Evolutionary conservation across 2,329 filamentous ascomycete genomes (phyloP).

Genomic region (Dryadomyces quercus-mongolicae): DNA sequence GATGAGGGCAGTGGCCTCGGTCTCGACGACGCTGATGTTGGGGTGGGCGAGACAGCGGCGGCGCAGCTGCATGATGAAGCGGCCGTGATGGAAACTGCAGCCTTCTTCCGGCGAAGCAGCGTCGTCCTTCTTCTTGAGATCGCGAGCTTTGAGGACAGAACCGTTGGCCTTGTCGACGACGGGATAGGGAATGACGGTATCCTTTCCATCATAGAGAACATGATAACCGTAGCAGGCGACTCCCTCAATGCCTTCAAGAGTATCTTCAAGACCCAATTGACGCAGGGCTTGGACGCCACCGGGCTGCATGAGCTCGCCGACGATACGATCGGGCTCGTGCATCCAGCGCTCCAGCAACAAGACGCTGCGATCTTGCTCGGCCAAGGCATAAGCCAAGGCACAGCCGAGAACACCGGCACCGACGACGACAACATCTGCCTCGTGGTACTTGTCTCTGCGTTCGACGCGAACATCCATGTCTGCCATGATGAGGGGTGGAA

Average conservation of each 20-base stretch:
- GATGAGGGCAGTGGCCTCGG: constrained; percentile 67
- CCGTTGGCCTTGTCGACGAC: constrained; percentile 31
- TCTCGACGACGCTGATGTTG: constrained; percentile 87
- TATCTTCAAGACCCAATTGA: constrained; percentile 68
- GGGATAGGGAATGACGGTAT: constrained; percentile 71
- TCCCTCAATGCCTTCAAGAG: constrained; percentile 80
- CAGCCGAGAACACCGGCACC: constrained; percentile 87
- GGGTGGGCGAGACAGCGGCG: constrained; percentile 59
- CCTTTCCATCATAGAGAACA: constrained; percentile 66
- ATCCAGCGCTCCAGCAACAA: constrained; percentile 79
- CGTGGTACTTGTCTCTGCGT: constrained; percentile 42
- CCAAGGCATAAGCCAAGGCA: constrained; percentile 71
- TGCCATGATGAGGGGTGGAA: background rate
- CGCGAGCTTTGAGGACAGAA: constrained; percentile 24
- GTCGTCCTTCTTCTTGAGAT: constrained; percentile 6
- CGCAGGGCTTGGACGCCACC: constrained; percentile 74
- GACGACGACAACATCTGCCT: constrained; percentile 78
- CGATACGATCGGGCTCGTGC: constrained; percentile 89
- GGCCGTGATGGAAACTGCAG: constrained; percentile 82
- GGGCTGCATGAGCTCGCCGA: constrained; percentile 89
- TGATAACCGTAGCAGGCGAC: constrained; percentile 76
- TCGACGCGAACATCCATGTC: background rate
- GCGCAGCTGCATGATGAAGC: constrained; percentile 77
- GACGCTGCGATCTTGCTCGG: constrained; percentile 81
- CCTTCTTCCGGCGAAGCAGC: constrained; percentile 37